Evolutionary conservation across 2,329 filamentous ascomycete genomes (phyloP), one percentile per base, ranked within the genome.

Genomic region (Aspergillus fumigatiaffinis): DNA sequence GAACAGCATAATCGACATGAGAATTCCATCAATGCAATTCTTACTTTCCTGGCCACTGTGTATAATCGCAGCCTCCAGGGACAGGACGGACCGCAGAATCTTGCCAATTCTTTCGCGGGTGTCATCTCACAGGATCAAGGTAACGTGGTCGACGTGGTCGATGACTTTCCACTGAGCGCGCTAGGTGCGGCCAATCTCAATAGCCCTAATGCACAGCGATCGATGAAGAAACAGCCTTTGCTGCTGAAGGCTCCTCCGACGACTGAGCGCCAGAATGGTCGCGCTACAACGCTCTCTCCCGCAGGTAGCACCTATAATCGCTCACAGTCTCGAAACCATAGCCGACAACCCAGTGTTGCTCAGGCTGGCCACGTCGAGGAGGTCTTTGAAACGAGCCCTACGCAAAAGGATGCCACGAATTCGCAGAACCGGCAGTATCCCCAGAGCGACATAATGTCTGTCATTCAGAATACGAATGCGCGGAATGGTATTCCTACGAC

Each of bases 1-100:
- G 89, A 86, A 58, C 86, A 96, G 70, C 93, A 97, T 69, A 92
- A 93, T 65, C 87, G 94, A n/a, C 94, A 99, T 69, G 94, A 99
- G 71, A 96, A 93, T 71, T 97, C 93, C 0, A 97, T 99, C 75
- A 97, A 97, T 69, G 93, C 93, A n/a, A 97, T 99, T 60, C 82
- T 99, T 46, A 96, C 92, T 51, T 97, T 99, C 73, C 82, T 99
- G 21, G 94, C 93, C 49, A 97, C 95, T 12, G 93, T 99, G 46
- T 99, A 97, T 76, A 89, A 96, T 61, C 89, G 95, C 68, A 96
- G 91, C 61, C 78, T 99, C 51, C 92, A 97, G 71, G 91, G 92
- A 38, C 89, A 93, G 66, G 87, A 87, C 32, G 84, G 84, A 20
- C 81, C 85, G 1, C 86, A 90, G 68, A 93, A 90, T 59, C 84